Evolutionary conservation across 495 filamentous ascomycete genomes (phyloP), one percentile per base, ranked within the genome.

Genomic region (Viridothelium virens): DNA sequence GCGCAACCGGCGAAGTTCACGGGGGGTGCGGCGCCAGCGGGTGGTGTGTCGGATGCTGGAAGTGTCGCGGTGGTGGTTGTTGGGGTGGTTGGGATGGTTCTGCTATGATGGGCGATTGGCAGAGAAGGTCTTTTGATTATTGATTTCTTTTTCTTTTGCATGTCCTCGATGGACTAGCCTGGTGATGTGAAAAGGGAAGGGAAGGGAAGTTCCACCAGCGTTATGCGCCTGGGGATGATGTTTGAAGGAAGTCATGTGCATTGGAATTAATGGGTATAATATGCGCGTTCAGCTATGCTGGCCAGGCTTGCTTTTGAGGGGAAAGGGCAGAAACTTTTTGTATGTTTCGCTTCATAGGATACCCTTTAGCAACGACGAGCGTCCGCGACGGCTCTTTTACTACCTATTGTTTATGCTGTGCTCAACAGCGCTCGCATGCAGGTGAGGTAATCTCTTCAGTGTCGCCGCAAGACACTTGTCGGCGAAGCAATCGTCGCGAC

Each of bases 211-310:
- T 59, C 48, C 53, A 18, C 7, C 14, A 36, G 36, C 25, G 53
- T 31, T 31, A 59, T 6, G 53, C 53, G 53, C 31, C 6, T 34
- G 48, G 53, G 53, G 31, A 59, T 34, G 31, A 59, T 4, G 53
- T 34, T 33, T 36, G 31, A 59, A 59, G 53, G 12, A 33, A 59
- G 31, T 36, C 31, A 59, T 36, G 53, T 59, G 53, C 53, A 59
- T 59, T 14, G 53, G 53, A 34, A 34, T 34, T 59, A 59, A 59
- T 59, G 31, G 48, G 53, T 59, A 9, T 59, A 59, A 59, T 59
- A 59, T 59, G 18, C 5, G 31, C 14, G 31, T 36, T 59, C 18
- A 31, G 36, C 31, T 18, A 18, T 33, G 53, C 53, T 59, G 53
- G 53, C 53, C 31, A 36, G 14, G 53, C 53, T 59, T 33, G 53